Base-by-base conservation (phyloP, 2,329 filamentous ascomycete genomes). In the Apiospora malaysiana region DNA sequence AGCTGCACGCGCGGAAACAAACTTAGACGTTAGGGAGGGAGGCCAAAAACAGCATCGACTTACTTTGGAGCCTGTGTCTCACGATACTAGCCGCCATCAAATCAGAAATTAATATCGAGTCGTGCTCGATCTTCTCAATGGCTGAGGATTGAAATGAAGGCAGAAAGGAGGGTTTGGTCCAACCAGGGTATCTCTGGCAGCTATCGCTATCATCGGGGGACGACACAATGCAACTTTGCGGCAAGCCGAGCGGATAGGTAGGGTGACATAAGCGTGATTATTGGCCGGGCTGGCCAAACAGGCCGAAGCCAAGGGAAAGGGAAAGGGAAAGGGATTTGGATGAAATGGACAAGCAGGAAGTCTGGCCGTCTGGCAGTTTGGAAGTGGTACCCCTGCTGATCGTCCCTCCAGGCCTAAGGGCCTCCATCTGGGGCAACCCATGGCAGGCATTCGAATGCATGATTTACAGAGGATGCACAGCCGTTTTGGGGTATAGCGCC, bases 1-100 rank as follows among this genome's bases (percentile, higher is more conserved):
- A 63, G 56, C 56, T 40, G 56, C 56, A 63, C 56, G 56, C 56
- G 56, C 32, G 56, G 56, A 63, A 63, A 63, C 56, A 63, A 63
- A 63, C 56, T 23, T 63, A 63, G 56, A 40, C 40, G 10, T 23
- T 56, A 49, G 47, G 47, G 47, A 49, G 47, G 27, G 56, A 63
- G 25, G 49, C 32, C 32, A 25, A 56, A 63, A 63, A 40, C 18
- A 63, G 32, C 37, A 21, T 18, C 56, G 40, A 32, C 16, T 40
- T 40, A 63, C 56, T 63, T 63, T 40, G 56, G 56, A 32, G 56
- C 21, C 56, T 63, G 56, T 40, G 56, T 63, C 56, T 63, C 56
- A 63, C 32, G 56, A 63, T 63, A 14, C 56, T 63, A 63, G 56
- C 56, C 56, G 32, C 56, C 32, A 14, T 63, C 56, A 14, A 40